Evolutionary conservation across 805 yeast genomes (phyloP), one percentile per base, ranked within the genome.

Genomic region (Saturnispora saitoi): DNA sequence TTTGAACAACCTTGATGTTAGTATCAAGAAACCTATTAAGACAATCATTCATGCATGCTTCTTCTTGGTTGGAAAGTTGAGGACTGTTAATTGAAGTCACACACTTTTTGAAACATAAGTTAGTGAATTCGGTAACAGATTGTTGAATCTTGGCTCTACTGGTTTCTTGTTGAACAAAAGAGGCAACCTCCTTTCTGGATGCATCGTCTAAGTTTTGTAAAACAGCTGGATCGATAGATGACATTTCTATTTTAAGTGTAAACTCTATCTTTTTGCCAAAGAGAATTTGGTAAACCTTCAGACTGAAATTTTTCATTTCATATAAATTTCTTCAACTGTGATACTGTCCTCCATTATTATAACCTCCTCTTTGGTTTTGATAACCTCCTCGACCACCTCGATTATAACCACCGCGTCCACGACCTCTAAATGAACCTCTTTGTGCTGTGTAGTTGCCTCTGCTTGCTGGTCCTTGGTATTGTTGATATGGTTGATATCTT

Each of bases 31-130:
- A 90, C 56, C 95, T 70, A 68, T 86, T 83, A 56, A 90, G 78
- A 66, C 98, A 90, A 70, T 84, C 84, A 51, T 72, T 68, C 62
- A 90, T 69, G 64, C 97, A 90, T 32, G 71, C 66, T 56, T 83
- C 85, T 66, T 90, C 97, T 48, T 65, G 64, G 2, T 68, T 47
- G 53, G 72, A 72, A 54, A 89, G 70, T 42, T 70, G 71, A 29
- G 76, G 75, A 49, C 70, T 66, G 43, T 70, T 67, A 45, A 77
- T 64, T 4, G 68, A 51, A 43, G 70, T 68, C 46, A 88, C 76
- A 66, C 98, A 90, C 68, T 86, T 85, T 64, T 83, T 86, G 75
- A 88, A 90, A 65, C 98, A 90, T 72, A 83, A 73, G 62, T 88
- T 90, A 26, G 96, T 89, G 76, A 87, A 88, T 59, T 75, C 78